These are phyloP conservation scores for Aspergillus sp. DNA, from an alignment of 2,329 filamentous ascomycete species.

Conservation along the genomic window DNA sequence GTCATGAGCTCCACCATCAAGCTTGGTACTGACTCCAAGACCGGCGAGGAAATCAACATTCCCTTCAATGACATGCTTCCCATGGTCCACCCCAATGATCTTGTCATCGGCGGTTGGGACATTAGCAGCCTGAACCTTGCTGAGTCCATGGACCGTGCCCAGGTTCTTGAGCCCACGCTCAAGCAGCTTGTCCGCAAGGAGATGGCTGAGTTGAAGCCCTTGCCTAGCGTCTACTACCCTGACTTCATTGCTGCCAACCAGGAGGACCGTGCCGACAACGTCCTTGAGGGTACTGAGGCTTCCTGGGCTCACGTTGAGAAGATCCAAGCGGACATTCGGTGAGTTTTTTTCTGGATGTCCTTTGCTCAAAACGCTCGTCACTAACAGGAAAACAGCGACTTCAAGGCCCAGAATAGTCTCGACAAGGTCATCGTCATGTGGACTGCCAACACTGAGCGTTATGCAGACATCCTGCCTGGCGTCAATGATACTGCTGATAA, in stretches of 20 bases:
- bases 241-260: slow-evolving; percentile 99
- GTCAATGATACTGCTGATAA: slow-evolving; percentile 98
- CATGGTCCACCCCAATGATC: slow-evolving; percentile 96
- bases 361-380: neutral
- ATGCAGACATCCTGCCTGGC: slow-evolving; percentile 81
- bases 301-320: slow-evolving; percentile 87
- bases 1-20: slow-evolving; percentile 98
- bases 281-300: slow-evolving; percentile 82
- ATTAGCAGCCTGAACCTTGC: slow-evolving; percentile 90
- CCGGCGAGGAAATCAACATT: slow-evolving; percentile 88
- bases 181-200: slow-evolving; percentile 91
- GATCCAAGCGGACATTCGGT: slow-evolving; percentile 89
- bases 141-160: slow-evolving; percentile 91
- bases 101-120: slow-evolving; percentile 96
- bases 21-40: slow-evolving; percentile 84
- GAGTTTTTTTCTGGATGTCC: slow-evolving; percentile 33
- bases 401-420: slow-evolving; percentile 81
- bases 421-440: slow-evolving; percentile 98
- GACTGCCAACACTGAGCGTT: slow-evolving; percentile 99
- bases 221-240: slow-evolving; percentile 97
- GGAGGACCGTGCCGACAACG: slow-evolving; percentile 91
- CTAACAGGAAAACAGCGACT: slow-evolving; percentile 62
- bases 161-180: slow-evolving; percentile 92
- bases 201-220: slow-evolving; percentile 83
- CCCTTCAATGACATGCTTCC: slow-evolving; percentile 93